Evolutionary conservation across 257 asterid genomes (phyloP), one percentile per base, ranked within the genome.

Genomic region (Sherardia arvensis): DNA sequence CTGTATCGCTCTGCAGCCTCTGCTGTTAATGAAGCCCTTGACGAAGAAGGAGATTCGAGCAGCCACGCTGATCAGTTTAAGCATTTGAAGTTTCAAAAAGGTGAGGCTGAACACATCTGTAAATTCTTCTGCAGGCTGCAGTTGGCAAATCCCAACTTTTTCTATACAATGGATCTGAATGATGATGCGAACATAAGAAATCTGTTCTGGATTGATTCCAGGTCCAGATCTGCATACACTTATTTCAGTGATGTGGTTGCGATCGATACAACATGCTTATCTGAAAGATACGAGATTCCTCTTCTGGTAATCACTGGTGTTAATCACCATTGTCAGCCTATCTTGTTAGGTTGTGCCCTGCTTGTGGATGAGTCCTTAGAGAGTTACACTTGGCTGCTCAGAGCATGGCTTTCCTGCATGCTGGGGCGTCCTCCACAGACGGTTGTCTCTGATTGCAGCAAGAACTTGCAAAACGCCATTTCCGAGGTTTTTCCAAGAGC

Each of bases 1-100:
- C 71, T 87, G 69, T 90, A 80, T 59, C 78, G 92, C 29, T 71
- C 94, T 32, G 66, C 85, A 54, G 90, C 81, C 29, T 71, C 94
- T 32, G 66, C 85, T 58, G 90, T 83, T 33, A 76, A 71, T 69
- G 89, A 85, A 59, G 53, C 83, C 72, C 69, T 80, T 25, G 70
- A 66, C 45, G 82, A 74, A 60, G 82, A 77, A 60, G 64, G 74
- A 45, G 74, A 66, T 12, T n/a, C 17, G 18, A 48, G 51, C 53
- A 68, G 47, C 58, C 72, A 64, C 20, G 56, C 67, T 66, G 74
- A 77, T 47, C 71, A 66, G 28, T 70, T 66, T 34, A 69, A 64
- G 49, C 65, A 32, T 59, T 63, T 77, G 25, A 74, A 67, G 26
- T 71, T 73, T 59, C 48, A 32, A 32, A 54, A 77, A 36, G 79